Base-by-base conservation (phyloP, 768 basidiomycete species). In the Steccherinum ochraceum region DNA sequence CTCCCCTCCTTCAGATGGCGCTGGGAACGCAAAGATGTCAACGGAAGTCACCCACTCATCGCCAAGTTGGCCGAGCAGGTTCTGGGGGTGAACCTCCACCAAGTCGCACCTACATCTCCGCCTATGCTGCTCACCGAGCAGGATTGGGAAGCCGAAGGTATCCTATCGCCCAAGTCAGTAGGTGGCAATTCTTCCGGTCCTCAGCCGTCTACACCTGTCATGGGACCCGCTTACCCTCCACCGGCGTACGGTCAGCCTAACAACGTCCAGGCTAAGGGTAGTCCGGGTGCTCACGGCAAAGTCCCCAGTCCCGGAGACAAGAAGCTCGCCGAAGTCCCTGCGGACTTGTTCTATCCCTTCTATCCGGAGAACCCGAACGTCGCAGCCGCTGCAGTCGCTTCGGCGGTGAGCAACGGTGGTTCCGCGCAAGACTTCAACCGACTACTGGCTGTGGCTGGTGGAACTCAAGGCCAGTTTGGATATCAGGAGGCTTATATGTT, bases 1-100 rank as follows among this genome's bases (percentile, higher is more conserved):
- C 79, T 92, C 11, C 90, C 90, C 2, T 83, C 84, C 25, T 87
- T 92, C 78, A 83, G 90, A 46, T 93, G 90, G 90, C 82, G 90
- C 55, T 93, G 90, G 90, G 88, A 90, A 61, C 80, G 90, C 48
- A 89, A 85, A 64, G 89, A 92, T 61, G 10, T 43, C 21, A 43
- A 43, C 7, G 87, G 86, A 41, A 83, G 82, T 1, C 88, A 90
- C 59, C 89, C 90, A n/a, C 78, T 91, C 47, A 89, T 91, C 52
- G 80, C 86, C 12, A 84, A 81, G 58, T 79, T 93, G 45, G 89
- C 86, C 0, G 87, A 90, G 67, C 81, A 81, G 49, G 86, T 91
- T 20, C 83, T 92, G 72, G 78, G 76, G 20, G 81, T 86, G 45
- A 78, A 85, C 62, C 72, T 91, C n/a, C 78, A 79, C 57, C 72